Conservation (phyloP, 1,284 basidiomycete species). For the Leucoagaricus sp. region DNA sequence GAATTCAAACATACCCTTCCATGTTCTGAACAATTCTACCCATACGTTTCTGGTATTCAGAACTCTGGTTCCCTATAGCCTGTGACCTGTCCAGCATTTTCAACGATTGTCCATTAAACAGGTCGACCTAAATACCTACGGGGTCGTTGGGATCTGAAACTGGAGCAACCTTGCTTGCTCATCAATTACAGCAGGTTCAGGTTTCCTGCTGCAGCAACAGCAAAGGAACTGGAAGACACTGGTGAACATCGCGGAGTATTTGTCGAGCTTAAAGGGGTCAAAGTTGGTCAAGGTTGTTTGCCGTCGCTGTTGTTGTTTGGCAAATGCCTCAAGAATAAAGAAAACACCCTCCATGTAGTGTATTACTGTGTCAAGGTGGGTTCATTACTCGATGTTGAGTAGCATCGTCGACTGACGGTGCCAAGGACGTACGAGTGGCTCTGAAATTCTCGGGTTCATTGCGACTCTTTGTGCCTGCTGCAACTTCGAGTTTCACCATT, state of each 20-base stretch:
- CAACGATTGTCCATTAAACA: not conserved
- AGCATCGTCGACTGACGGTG: too few relatives aligned
- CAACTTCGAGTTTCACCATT: not conserved
- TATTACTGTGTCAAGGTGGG: too few relatives aligned
- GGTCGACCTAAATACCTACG: slow-evolving; percentile 1
- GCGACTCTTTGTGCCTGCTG: not conserved
- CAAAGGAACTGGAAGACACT: not conserved
- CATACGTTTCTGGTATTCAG: slow-evolving; percentile 54
- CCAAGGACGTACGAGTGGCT: too few relatives aligned
- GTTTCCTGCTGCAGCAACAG: not conserved
- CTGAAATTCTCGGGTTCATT: not conserved
- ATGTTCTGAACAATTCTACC: slow-evolving; percentile 61
- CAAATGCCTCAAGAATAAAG: not conserved
- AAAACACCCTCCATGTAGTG: too few relatives aligned
- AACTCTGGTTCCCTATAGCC: slow-evolving; percentile 44
- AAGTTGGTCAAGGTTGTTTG: too few relatives aligned
- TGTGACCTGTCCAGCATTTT: slow-evolving; percentile 21
- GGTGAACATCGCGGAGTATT: slow-evolving; percentile 2
- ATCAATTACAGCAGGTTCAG: not conserved
- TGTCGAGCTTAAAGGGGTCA: too few relatives aligned
- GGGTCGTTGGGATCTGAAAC: slow-evolving; percentile 12
- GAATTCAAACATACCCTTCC: slow-evolving; percentile 51
- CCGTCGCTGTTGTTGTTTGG: not conserved
- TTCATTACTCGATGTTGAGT: too few relatives aligned
- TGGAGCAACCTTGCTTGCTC: slow-evolving; percentile 10